phyloP scores from a whole-genome alignment of 768 basidiomycete species.

The Auricularia heimuer region DNA sequence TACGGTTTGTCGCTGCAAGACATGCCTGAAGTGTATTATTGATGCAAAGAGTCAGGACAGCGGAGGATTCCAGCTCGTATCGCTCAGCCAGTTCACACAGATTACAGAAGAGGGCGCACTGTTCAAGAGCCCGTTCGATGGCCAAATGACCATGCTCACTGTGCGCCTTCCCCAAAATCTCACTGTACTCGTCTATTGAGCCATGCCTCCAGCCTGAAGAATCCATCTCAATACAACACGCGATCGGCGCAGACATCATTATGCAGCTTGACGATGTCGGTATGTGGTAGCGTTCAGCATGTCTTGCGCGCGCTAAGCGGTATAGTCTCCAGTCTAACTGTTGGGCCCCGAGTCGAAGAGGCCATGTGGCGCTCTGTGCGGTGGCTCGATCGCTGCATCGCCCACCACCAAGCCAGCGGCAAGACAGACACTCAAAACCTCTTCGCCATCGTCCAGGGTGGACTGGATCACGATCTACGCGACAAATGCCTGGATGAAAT shows the following conservation, averaged over 20 bases:
- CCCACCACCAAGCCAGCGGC: slow-evolving; percentile 59
- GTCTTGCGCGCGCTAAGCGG: slow-evolving; percentile 10
- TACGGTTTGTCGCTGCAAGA: slow-evolving; percentile 39
- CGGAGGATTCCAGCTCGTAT: slow-evolving; percentile 84
- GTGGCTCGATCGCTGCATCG: slow-evolving; percentile 86
- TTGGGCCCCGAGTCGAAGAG: slow-evolving; percentile 73
- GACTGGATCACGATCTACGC: slow-evolving; percentile 60
- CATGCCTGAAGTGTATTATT: slow-evolving; percentile 2
- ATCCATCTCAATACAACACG: slow-evolving; percentile 82
- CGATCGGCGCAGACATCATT: slow-evolving; percentile 87
- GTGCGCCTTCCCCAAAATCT: slow-evolving; percentile 30
- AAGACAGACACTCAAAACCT: slow-evolving; percentile 63
- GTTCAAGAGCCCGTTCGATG: slow-evolving; percentile 77
- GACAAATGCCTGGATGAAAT: slow-evolving; percentile 74
- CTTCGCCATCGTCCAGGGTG: slow-evolving; percentile 89
- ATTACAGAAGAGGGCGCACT: slow-evolving; percentile 86
- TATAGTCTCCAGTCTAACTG: slow-evolving; percentile 68
- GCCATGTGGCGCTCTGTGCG: slow-evolving; percentile 82
- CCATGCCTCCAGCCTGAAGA: slow-evolving; percentile 60
- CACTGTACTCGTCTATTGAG: not conserved
- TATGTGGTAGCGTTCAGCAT: slow-evolving; percentile 25
- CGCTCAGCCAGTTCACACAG: slow-evolving; percentile 70
- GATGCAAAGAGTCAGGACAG: slow-evolving; percentile 48
- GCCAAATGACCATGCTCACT: slow-evolving; percentile 81
- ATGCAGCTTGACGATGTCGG: slow-evolving; percentile 94